Conservation (phyloP, 768 basidiomycete genomes). For the Trametes coccinea region DNA sequence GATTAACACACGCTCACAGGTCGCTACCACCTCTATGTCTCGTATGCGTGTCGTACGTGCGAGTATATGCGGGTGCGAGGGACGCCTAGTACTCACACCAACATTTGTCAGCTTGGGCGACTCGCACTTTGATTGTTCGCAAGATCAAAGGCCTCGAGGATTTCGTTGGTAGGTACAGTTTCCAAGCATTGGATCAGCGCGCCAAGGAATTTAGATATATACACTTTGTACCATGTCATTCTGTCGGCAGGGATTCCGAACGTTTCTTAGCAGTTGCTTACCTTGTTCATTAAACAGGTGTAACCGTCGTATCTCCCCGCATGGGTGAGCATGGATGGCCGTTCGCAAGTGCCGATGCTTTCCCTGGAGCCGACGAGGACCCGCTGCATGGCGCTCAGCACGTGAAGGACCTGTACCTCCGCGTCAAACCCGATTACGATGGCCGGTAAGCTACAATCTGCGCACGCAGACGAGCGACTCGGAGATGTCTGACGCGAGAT, state of each 20-base stretch:
- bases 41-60: constrained; percentile 76
- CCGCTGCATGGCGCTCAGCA: constrained; percentile 68
- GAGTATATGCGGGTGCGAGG: not conserved
- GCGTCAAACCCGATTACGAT: constrained; percentile 65
- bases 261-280: not conserved
- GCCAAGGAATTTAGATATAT: too few species aligned
- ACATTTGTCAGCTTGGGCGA: constrained; percentile 76
- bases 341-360: constrained; percentile 68
- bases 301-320: constrained; percentile 80
- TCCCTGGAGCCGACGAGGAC: constrained; percentile 76
- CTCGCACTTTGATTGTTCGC: constrained; percentile 83
- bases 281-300: constrained; percentile 43
- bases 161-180: constrained; percentile 61
- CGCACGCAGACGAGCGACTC: not conserved
- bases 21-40: constrained; percentile 91
- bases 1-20: constrained; percentile 41
- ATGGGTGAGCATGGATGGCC: constrained; percentile 89
- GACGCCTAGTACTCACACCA: too few species aligned
- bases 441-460: constrained; percentile 51
- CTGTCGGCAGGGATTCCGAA: not conserved
- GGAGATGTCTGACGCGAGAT: too few species aligned
- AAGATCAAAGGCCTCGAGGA: constrained; percentile 92
- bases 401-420: constrained; percentile 84
- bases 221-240: too few species aligned
- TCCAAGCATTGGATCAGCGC: not conserved